Evolutionary conservation across 2,329 filamentous ascomycete genomes (phyloP), one percentile per base, ranked within the genome.

Genomic region (Fonsecaea pugnacius): DNA sequence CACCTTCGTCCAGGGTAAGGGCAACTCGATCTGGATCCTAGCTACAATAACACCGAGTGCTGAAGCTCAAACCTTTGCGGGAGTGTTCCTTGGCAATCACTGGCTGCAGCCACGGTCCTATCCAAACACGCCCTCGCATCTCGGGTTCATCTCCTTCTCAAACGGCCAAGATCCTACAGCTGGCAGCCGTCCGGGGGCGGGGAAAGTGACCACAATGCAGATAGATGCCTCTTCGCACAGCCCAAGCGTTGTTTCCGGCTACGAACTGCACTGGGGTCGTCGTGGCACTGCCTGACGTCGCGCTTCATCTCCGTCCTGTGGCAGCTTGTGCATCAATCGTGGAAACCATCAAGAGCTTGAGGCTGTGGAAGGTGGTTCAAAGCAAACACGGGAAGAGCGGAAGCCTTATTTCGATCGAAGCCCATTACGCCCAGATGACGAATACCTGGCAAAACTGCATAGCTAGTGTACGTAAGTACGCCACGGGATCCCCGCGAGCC

Each of bases 271-370:
- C 18, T 48, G 24, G 43, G 46, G 18, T 30, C 46, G 27, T 24
- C 12, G 57, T 60, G 27, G 46, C 57, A 60, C 46, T 14, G 48
- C 27, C 43, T 51, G 46, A 52, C 46, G 46, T 60, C 35, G 57
- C 57, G 46, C 46, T 36, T 52, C 18, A 33, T 58, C 43, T 58
- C 40, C 56, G 43, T 43, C 56, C 40, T 18, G 18, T 14, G 6
- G 36, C 16, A n/a, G 52, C 18, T 48, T 55, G 52, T 55, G 32
- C 52, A 38, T n/a, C 27, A 55, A 6, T 8, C 32, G 9, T 38
- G 18, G n/a, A 12, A 2, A 18, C 43, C 24, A 8, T 10, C 43
- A 46, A 46, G 40, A 46, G 18, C 4, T 16, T 14, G 38, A 48
- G 43, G 43, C 21, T 21, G 9, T 12, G 43, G 9, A 48, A 27